Evolutionary conservation across 1,139 yeast species (phyloP), one percentile per base, ranked within the genome.

Genomic region (Taphrina communis): DNA sequence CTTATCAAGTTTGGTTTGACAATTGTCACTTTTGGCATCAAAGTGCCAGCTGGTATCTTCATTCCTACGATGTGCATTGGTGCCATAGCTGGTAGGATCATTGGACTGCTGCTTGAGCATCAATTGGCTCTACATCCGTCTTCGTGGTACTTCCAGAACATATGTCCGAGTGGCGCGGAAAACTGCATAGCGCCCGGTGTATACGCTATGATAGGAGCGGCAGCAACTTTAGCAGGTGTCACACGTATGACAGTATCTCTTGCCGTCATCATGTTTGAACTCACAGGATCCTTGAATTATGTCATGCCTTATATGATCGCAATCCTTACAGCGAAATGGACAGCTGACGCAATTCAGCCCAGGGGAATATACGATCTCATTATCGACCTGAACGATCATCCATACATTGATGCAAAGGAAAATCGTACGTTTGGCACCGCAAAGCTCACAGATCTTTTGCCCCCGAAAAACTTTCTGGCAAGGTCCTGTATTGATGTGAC

Each of bases 31-130:
- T 85, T 85, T 76, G 90, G 90, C 0, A 76, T 86, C 69, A 86
- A 85, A 73, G 79, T 86, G 2, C 90, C 90, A 0, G 83, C 86
- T 68, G 90, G 90, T 36, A 84, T 87, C 31, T 87, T 87, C 74
- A 88, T 87, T 0, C 90, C 90, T 0, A 84, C 88, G 0, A 86
- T 87, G 90, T 88, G 86, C 0, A 80, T 83, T 69, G 90, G 90
- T 7, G 89, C 90, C 0, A 77, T 87, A 12, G 86, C 85, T 77
- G 90, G 90, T 0, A 75, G 89, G 39, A 75, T 83, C 6, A 79
- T 85, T 70, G 86, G 86, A 0, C 80, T 84, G 78, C 51, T 77
- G 14, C 75, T 85, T 21, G 85, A 84, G 71, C 82, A 80, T 76
- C 42, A 35, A 53, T 38, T 31, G 3, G 41, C 42, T 53, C 19